A percentile compares a stretch with the other conserved stretches of the same genome.
phyloP scores from a whole-genome alignment of 495 filamentous ascomycete genomes.

The Beverwykella pulmonaria region DNA sequence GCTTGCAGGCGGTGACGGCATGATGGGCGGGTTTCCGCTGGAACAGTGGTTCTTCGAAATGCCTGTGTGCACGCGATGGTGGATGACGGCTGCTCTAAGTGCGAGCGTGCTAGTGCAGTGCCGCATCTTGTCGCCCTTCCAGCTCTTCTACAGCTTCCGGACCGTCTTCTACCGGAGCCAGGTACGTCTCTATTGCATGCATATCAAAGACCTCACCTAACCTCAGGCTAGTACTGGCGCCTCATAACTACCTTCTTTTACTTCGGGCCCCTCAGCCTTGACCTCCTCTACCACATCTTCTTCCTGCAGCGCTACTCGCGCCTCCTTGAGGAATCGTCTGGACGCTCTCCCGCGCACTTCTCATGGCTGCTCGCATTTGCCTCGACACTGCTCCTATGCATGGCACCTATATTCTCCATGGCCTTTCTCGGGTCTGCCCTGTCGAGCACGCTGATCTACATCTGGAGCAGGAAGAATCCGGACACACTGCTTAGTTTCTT shows the following conservation, averaged over 20 bases:
- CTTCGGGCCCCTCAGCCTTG: slow-evolving; percentile 90
- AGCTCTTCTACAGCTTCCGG: slow-evolving; percentile 94
- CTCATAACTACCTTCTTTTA: slow-evolving; percentile 93
- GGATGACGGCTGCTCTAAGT: slow-evolving; percentile 89
- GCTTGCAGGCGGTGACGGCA: slow-evolving; percentile 60
- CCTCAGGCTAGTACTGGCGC: slow-evolving; percentile 78
- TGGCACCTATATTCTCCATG: slow-evolving; percentile 84
- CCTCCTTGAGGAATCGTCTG: slow-evolving; percentile 90
- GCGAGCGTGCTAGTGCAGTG: slow-evolving; percentile 93
- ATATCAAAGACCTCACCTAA: not conserved
- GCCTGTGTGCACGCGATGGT: slow-evolving; percentile 92
- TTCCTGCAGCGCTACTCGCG: slow-evolving; percentile 97
- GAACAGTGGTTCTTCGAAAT: slow-evolving; percentile 99
- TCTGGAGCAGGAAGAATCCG: slow-evolving; percentile 95
- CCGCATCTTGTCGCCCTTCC: slow-evolving; percentile 84
- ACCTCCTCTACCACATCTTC: slow-evolving; percentile 98
- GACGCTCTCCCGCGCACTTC: slow-evolving; percentile 86
- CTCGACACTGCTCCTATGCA: slow-evolving; percentile 68
- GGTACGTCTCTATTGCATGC: slow-evolving; percentile 52
- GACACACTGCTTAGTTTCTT: slow-evolving; percentile 89
- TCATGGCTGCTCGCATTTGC: slow-evolving; percentile 91
- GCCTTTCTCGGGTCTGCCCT: slow-evolving; percentile 90
- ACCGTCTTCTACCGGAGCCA: slow-evolving; percentile 88
- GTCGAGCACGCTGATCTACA: slow-evolving; percentile 91
- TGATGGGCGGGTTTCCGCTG: slow-evolving; percentile 74